Percentiles rank a stretch among this genome's conserved stretches.
Conservation (phyloP, 1,139 yeast genomes). For the Suhomyces anneliseae region DNA sequence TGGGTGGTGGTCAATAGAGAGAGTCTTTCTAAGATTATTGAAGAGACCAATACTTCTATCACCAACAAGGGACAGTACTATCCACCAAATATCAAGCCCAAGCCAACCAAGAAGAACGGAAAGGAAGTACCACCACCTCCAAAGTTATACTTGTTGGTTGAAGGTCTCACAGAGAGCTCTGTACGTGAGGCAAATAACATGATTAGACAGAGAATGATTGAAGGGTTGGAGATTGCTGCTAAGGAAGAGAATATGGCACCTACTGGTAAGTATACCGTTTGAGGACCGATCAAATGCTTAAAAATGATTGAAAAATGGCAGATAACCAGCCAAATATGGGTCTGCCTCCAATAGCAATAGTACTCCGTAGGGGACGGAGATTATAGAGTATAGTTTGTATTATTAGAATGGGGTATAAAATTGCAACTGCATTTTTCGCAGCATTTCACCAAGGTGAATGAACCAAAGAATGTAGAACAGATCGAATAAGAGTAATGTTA, state of each 20-base stretch:
- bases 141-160: slow-evolving; percentile 75
- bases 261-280: slow-evolving; percentile 42
- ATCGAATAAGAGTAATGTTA: too few species aligned
- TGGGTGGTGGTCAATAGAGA: slow-evolving; percentile 79
- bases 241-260: slow-evolving; percentile 41
- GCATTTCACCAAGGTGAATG: too few species aligned
- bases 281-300: background rate
- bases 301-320: background rate
- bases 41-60: slow-evolving; percentile 72
- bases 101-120: slow-evolving; percentile 28
- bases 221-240: slow-evolving; percentile 52
- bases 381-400: too few species aligned
- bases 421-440: too few species aligned
- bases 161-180: slow-evolving; percentile 66
- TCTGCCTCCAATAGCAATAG: too few species aligned
- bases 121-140: slow-evolving; percentile 57
- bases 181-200: slow-evolving; percentile 67
- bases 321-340: background rate
- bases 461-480: too few species aligned
- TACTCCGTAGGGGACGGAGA: too few species aligned
- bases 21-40: slow-evolving; percentile 63
- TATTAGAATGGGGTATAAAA: too few species aligned
- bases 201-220: slow-evolving; percentile 59
- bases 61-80: slow-evolving; percentile 83
- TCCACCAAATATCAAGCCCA: slow-evolving; percentile 53